Evolutionary conservation across 2,329 filamentous ascomycete species (phyloP), one percentile per base, ranked within the genome.

Genomic region (Juglanconis sp.): DNA sequence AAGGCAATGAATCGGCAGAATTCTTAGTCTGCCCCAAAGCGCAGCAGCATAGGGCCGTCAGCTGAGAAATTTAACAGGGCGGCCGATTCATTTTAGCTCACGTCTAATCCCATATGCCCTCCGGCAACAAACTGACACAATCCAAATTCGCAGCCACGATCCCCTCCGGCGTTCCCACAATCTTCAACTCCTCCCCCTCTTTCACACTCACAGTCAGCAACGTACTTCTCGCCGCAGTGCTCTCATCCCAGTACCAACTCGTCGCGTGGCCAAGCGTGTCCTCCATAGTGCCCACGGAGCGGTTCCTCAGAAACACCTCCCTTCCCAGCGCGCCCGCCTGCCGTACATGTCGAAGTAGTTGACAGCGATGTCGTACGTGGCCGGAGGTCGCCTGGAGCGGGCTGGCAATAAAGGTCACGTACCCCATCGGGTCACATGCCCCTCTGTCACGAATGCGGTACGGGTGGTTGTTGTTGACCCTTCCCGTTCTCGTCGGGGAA

Each of bases 391-490:
- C 77, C 63, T 89, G 83, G 57, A 83, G 83, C 0, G 87, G 87
- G 8, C 68, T 77, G 1, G 89, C 84, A 1, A 68, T 63, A 30
- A 83, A 81, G 0, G 74, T 63, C 56, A 77, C 71, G 72, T 90
- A 91, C 0, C 84, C 24, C 84, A 6, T 77, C 73, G 1, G 90
- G 74, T 0, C 72, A 65, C 87, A 91, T 89, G 56, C 73, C 74
- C 24, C 72, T 90, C 87, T 1, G 87, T 87, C 74, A 90, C 87
- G 50, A 24, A 91, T 81, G n/a, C 88, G 81, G 71, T 82, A 87
- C 0, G 81, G 80, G 69, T 91, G 82, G 61, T 84, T 76, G 1
- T 81, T 79, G 0, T 90, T 87, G 9, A 87, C 24, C 24, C 24
- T 24, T 80, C 2, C 75, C 76, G 0, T 65, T 65, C 24, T 79